These are phyloP conservation scores for Leptomonas seymouri DNA, from an alignment of 208 protist species.

Conservation along the genomic window DNA sequence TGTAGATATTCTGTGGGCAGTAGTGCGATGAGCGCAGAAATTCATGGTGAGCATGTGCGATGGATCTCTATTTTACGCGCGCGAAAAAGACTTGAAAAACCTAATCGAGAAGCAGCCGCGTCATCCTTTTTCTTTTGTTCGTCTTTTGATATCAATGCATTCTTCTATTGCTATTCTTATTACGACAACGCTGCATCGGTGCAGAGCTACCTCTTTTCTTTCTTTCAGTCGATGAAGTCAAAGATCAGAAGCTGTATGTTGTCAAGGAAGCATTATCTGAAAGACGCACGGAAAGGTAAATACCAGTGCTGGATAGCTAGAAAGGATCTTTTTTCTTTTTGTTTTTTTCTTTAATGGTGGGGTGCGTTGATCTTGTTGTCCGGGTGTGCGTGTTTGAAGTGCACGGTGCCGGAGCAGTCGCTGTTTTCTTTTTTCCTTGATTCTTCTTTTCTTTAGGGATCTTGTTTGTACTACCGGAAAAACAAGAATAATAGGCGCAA, in stretches of 20 bases:
- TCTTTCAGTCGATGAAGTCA: background rate
- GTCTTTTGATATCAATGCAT: background rate
- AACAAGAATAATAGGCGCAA: too few species aligned
- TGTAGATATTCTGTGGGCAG: background rate
- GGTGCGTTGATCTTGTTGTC: conserved; percentile 18
- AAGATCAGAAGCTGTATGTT: too few species aligned
- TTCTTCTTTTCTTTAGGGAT: too few species aligned
- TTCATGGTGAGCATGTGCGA: background rate
- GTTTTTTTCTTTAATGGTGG: conserved; percentile 18
- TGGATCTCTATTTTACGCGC: conserved; percentile 25
- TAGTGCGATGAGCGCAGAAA: background rate
- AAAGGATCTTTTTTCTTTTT: conserved; percentile 34
- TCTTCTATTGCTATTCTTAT: background rate
- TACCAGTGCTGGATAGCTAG: conserved; percentile 47
- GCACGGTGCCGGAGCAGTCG: background rate
- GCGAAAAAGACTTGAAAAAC: conserved; percentile 30
- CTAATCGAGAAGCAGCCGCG: conserved; percentile 61
- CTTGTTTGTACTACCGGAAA: too few species aligned
- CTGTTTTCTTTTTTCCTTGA: background rate
- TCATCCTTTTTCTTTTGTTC: conserved; percentile 33
- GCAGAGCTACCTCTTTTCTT: background rate
- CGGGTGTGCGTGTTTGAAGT: background rate
- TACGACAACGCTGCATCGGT: background rate
- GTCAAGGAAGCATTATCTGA: background rate
- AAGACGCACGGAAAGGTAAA: conserved; percentile 20